Evolutionary conservation across 495 filamentous ascomycete genomes (phyloP).

Genomic region (Sporormia fimetaria): DNA sequence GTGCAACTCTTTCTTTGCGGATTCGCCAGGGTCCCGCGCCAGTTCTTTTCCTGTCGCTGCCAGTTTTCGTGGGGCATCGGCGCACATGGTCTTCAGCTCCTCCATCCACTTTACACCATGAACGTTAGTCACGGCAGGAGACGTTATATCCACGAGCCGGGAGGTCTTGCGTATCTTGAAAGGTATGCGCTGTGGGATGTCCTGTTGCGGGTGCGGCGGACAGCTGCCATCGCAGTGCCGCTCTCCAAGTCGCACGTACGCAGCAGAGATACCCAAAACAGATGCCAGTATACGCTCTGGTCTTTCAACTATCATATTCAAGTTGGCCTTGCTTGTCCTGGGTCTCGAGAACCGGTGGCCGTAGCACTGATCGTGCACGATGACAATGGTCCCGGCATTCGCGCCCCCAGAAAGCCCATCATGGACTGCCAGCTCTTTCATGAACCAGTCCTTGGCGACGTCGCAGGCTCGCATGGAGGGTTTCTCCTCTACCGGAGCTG

Average conservation of each 20-base stretch:
- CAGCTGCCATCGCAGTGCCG: slow-evolving; percentile 62
- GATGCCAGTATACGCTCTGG: slow-evolving; percentile 85
- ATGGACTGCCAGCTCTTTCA: slow-evolving; percentile 55
- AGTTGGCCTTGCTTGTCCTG: slow-evolving; percentile 49
- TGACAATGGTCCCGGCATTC: slow-evolving; percentile 56
- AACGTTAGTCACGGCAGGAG: slow-evolving; percentile 64
- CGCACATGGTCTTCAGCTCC: slow-evolving; percentile 75
- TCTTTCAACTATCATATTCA: slow-evolving; percentile 75
- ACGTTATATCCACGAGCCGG: slow-evolving; percentile 51
- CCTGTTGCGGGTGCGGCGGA: slow-evolving; percentile 48
- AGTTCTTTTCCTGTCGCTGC: slow-evolving; percentile 66
- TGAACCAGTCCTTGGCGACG: slow-evolving; percentile 59
- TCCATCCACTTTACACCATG: slow-evolving; percentile 86
- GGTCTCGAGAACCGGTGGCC: slow-evolving; percentile 81
- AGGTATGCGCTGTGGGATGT: slow-evolving; percentile 47
- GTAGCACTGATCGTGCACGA: slow-evolving; percentile 88
- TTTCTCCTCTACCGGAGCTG: slow-evolving; percentile 34
- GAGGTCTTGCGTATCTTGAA: slow-evolving; percentile 71
- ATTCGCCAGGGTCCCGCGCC: slow-evolving; percentile 41
- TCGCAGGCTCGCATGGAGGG: slow-evolving; percentile 49
- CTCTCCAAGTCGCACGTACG: slow-evolving; percentile 76
- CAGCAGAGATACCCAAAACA: slow-evolving; percentile 68
- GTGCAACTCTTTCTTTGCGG: slow-evolving; percentile 47
- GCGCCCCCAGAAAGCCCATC: slow-evolving; percentile 40
- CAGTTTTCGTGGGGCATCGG: slow-evolving; percentile 60